Evolutionary conservation across 2,329 filamentous ascomycete species (phyloP).

Genomic region (Fusarium nelsonii): DNA sequence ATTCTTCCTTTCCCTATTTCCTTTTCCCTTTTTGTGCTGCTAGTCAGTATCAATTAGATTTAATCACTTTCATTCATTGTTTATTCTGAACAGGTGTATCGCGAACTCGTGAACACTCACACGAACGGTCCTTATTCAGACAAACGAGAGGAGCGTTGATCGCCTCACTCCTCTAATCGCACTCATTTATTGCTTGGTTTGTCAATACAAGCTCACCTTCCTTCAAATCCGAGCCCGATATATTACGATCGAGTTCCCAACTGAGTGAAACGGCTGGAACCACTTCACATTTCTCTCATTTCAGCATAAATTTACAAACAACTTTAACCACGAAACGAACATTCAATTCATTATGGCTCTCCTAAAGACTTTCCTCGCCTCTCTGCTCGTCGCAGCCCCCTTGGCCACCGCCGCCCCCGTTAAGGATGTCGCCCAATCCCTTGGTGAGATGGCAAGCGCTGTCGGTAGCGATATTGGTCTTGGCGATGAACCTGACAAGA

Average conservation of each 20-base stretch:
- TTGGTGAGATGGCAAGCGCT: slow-evolving; percentile 38
- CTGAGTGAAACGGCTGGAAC: slow-evolving; percentile 49
- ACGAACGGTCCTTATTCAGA: slow-evolving; percentile 38
- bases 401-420: slow-evolving; percentile 48
- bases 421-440: slow-evolving; percentile 29
- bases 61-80: slow-evolving; percentile 46
- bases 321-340: slow-evolving; percentile 28
- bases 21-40: slow-evolving; percentile 40
- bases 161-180: slow-evolving; percentile 46
- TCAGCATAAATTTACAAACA: slow-evolving; percentile 28
- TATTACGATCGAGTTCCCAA: slow-evolving; percentile 41
- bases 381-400: slow-evolving; percentile 45
- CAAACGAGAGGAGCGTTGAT: slow-evolving; percentile 51
- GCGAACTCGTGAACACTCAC: slow-evolving; percentile 26
- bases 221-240: slow-evolving; percentile 31
- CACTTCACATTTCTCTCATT: slow-evolving; percentile 46
- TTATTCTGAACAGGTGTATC: slow-evolving; percentile 33
- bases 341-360: slow-evolving; percentile 45
- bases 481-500: slow-evolving; percentile 31
- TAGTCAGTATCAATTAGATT: slow-evolving; percentile 43
- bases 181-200: slow-evolving; percentile 40
- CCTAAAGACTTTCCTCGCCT: slow-evolving; percentile 45
- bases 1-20: slow-evolving; percentile 43
- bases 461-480: slow-evolving; percentile 23
- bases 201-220: slow-evolving; percentile 19